Conservation (phyloP, 768 basidiomycete genomes). For the Boletus patriciae region DNA sequence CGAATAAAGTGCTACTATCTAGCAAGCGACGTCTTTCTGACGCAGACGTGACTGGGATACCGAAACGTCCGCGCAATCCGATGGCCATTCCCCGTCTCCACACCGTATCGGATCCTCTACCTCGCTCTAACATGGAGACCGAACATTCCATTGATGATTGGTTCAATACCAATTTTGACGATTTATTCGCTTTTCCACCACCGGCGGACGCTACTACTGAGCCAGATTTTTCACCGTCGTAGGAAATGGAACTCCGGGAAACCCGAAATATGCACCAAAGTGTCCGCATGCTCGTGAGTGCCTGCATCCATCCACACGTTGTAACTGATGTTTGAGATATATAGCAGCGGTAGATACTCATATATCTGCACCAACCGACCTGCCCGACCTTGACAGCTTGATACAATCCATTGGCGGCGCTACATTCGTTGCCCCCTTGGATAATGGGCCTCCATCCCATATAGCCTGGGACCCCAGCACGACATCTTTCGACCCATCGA, state of each 20-base stretch:
- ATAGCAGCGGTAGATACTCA: background rate
- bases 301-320: background rate
- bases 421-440: background rate
- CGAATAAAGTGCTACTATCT: background rate
- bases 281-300: conserved; percentile 5
- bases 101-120: conserved; percentile 35
- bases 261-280: background rate
- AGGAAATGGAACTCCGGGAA: conserved; percentile 36
- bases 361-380: background rate
- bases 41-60: conserved; percentile 12
- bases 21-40: conserved; percentile 42
- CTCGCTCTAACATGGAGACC: conserved; percentile 6
- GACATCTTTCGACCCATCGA: background rate
- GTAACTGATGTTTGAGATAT: background rate
- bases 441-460: background rate
- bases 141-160: conserved; percentile 36
- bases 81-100: conserved; percentile 22
- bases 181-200: conserved; percentile 30
- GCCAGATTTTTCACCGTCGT: conserved; percentile 24
- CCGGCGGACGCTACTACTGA: conserved; percentile 22
- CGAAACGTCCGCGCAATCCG: conserved; percentile 32
- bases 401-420: conserved; percentile 4
- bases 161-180: conserved; percentile 31
- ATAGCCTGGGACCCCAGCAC: background rate
- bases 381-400: conserved; percentile 9